These are phyloP conservation scores for Salvia sclarea DNA, from an alignment of 305 asterid genomes.

Conservation along the genomic window DNA sequence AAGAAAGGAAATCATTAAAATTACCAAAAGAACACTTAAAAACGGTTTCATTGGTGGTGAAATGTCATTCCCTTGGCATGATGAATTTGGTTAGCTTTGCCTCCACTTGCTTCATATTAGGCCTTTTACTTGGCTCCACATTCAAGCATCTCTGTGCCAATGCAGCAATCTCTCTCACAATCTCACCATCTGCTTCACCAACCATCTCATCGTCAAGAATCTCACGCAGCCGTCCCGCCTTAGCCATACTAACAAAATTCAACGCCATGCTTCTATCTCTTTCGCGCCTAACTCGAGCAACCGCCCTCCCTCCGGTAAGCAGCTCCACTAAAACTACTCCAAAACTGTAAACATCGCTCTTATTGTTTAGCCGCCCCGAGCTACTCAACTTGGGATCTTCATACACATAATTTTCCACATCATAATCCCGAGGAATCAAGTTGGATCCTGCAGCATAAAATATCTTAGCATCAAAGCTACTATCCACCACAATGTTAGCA, in stretches of 20 bases:
- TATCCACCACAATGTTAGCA: constrained; percentile 10
- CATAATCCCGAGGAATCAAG: background rate
- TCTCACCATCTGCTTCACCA: background rate
- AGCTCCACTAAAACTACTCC: constrained; percentile 33
- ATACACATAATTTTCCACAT: background rate
- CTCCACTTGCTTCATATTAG: background rate
- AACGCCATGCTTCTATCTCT: background rate
- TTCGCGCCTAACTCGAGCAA: too few relatives aligned
- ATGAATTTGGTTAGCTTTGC: background rate
- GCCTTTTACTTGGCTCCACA: background rate
- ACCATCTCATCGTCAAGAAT: background rate
- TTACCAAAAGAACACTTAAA: too few relatives aligned
- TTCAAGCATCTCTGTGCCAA: background rate
- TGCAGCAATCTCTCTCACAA: background rate
- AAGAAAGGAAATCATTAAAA: too few relatives aligned
- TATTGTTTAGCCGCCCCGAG: background rate
- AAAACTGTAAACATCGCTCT: constrained; percentile 30
- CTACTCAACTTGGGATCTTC: background rate
- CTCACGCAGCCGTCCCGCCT: background rate
- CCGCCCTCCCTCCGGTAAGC: constrained; percentile 21
- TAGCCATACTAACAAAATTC: background rate
- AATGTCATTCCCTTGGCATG: background rate
- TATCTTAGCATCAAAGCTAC: background rate
- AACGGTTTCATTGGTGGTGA: too few relatives aligned
- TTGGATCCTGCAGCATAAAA: constrained; percentile 21